Evolutionary conservation across 2,329 filamentous ascomycete species (phyloP).

Genomic region (Fusarium redolens): DNA sequence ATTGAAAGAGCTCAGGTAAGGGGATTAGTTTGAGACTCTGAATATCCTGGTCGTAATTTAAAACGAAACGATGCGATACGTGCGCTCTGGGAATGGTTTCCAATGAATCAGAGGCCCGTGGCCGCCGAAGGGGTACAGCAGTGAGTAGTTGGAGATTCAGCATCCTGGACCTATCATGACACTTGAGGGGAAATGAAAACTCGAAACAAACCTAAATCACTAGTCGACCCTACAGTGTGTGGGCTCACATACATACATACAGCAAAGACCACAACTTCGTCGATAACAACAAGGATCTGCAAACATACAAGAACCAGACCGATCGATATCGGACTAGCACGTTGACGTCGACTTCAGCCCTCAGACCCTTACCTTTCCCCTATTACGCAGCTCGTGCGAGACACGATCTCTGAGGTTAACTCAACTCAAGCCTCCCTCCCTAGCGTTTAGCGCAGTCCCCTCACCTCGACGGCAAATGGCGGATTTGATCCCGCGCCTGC

Average conservation of each 20-base stretch:
- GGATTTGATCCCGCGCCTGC: slow-evolving; percentile 26
- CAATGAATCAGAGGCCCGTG: background rate
- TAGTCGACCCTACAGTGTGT: background rate
- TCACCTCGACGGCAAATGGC: slow-evolving; percentile 16
- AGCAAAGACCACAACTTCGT: background rate
- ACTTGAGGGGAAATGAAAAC: slow-evolving; percentile 4
- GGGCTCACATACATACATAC: background rate
- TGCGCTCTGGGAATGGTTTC: slow-evolving; percentile 7
- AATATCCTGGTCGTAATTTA: slow-evolving; percentile 19
- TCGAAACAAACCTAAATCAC: slow-evolving; percentile 18
- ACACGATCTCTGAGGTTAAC: slow-evolving; percentile 14
- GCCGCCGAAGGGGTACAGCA: background rate
- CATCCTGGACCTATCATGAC: slow-evolving; percentile 22
- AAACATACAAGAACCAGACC: background rate
- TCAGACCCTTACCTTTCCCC: background rate
- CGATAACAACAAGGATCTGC: slow-evolving; percentile 1
- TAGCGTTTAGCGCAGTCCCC: background rate
- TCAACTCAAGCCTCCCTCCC: background rate
- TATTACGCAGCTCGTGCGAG: slow-evolving; percentile 10
- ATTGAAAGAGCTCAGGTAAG: slow-evolving; percentile 1
- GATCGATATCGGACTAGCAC: slow-evolving; percentile 3
- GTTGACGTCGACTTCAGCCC: background rate
- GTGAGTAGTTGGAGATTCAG: background rate
- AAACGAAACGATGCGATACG: slow-evolving; percentile 22
- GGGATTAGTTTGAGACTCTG: slow-evolving; percentile 1